Evolutionary conservation across 805 yeast species (phyloP).

Genomic region (Sugiyamaella smithiae): DNA sequence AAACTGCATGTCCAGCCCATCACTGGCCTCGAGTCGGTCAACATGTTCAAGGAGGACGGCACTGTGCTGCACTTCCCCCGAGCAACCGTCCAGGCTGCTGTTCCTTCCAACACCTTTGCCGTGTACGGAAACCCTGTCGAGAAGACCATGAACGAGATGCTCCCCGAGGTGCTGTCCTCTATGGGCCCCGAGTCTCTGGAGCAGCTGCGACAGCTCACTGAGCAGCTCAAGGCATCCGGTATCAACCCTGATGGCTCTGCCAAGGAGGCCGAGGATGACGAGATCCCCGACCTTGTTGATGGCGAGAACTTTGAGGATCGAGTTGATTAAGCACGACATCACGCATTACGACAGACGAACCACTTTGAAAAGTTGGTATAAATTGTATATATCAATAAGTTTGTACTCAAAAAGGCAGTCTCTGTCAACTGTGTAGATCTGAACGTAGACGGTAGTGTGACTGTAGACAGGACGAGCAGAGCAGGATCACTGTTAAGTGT

Average conservation of each 20-base stretch:
- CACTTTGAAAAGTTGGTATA: constrained; percentile 2
- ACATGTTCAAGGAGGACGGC: constrained; percentile 96
- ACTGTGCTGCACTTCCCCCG: constrained; percentile 93
- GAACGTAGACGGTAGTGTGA: not conserved
- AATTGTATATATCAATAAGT: constrained; percentile 4
- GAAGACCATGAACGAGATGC: constrained; percentile 85
- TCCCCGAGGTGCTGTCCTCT: constrained; percentile 93
- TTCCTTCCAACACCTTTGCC: constrained; percentile 86
- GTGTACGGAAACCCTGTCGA: constrained; percentile 94
- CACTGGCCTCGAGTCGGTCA: constrained; percentile 92
- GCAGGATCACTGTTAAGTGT: no score
- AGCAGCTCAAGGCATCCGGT: constrained; percentile 54
- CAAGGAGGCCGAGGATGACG: constrained; percentile 49
- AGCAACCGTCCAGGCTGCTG: constrained; percentile 93
- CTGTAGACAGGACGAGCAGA: no score
- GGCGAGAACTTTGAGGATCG: constrained; percentile 81
- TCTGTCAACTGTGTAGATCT: not conserved
- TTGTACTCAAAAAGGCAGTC: constrained; percentile 3
- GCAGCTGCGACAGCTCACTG: constrained; percentile 80
- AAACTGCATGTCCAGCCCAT: constrained; percentile 87
- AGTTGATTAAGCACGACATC: constrained; percentile 42
- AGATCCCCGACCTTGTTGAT: constrained; percentile 70
- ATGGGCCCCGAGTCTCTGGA: constrained; percentile 94
- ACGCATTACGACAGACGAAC: constrained; percentile 5
- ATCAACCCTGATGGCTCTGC: constrained; percentile 45